Base-by-base conservation (phyloP, 345 rosid species). In the Kandelia obovata region DNA sequence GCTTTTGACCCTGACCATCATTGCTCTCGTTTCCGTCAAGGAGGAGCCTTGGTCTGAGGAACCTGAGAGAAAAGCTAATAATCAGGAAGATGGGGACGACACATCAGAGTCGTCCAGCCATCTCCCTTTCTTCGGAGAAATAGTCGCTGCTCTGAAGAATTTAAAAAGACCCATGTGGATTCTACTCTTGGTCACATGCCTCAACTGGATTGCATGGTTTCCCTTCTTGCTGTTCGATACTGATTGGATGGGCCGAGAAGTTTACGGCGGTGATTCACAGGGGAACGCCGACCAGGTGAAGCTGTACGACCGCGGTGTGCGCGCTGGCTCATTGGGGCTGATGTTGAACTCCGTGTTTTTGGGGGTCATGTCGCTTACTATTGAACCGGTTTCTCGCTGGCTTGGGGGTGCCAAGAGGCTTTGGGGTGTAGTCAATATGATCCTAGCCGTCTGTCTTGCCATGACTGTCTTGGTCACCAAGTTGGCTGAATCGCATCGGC, bases 121-220 rank as follows among this genome's bases (percentile, higher is more conserved):
- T 19, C 21, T 26, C 62, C 80, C 76, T 1, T 77, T 70, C 21
- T 57, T 80, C 35, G 82, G 82, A 3, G 90, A 88, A 65, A 76
- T 83, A 1, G 47, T 78, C 2, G 73, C 71, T 19, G 88, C 93
- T 1, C 75, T 94, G 46, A 83, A 84, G 63, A 76, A 71, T 13
- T 65, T 92, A 60, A 53, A 85, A 56, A 83, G 64, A 49, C 92
- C 94, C 5, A 91, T 89, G 92, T 87, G 96, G 89, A 76, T 91
- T 53, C 78, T 93, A 17, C 85, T 88, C 2, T 43, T 84, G 27
- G 97, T 91, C 34, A 94, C 97, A 20, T 81, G 87, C 31, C 78
- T 94, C 1, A 94, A 94, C 78, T 94, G 98, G 98, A 56, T 87
- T 27, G 97, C 89, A 0, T 91, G 97, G 97, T 91, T 91, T 67